phyloP scores from a whole-genome alignment of 257 asterid genomes.

The Solanum chilense region DNA sequence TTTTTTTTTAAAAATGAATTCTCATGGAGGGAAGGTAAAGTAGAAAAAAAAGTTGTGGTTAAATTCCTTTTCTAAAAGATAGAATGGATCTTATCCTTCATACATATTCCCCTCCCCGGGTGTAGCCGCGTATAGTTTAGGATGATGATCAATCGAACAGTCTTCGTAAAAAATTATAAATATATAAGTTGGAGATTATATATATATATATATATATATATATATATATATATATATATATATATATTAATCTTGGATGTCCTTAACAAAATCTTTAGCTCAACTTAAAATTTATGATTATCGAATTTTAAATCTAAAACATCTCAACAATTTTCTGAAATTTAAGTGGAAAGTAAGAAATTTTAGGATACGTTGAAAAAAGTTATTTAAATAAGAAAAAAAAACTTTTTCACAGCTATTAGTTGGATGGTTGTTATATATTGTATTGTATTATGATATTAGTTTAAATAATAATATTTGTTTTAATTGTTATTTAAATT shows the following conservation, averaged over 20 bases:
- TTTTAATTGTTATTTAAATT: too few species aligned
- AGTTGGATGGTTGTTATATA: background rate
- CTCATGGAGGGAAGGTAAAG: background rate
- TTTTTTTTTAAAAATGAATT: background rate
- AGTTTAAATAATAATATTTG: too few species aligned
- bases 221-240: too few species aligned
- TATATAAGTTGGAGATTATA: too few species aligned
- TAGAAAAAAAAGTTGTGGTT: background rate
- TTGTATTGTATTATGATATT: background rate
- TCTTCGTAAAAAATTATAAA: too few species aligned
- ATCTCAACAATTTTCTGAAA: background rate
- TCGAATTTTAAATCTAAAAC: background rate
- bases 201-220: too few species aligned
- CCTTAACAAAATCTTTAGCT: background rate
- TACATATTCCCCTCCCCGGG: background rate
- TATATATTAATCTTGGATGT: too few species aligned
- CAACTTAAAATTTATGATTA: background rate
- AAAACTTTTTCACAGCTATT: background rate
- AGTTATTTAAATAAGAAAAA: background rate
- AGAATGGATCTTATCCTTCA: background rate
- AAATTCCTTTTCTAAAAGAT: background rate
- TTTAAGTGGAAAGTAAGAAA: background rate
- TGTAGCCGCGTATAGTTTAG: background rate
- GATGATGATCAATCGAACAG: background rate
- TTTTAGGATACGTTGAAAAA: background rate